Evolutionary conservation across 2,329 filamentous ascomycete genomes (phyloP).

Genomic region (Claviceps paspali): DNA sequence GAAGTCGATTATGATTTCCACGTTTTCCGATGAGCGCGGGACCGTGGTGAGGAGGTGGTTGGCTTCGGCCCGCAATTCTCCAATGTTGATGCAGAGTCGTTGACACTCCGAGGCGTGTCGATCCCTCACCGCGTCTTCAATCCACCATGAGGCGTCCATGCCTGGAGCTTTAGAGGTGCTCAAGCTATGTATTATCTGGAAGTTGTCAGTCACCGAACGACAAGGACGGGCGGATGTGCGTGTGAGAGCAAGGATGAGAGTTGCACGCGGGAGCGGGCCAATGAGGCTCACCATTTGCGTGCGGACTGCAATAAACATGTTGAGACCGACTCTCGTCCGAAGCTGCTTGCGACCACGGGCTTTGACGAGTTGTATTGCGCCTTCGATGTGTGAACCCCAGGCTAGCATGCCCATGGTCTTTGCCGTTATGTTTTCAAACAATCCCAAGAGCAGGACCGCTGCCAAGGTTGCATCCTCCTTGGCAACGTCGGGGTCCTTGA

Average conservation of each 20-base stretch:
- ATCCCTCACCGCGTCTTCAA: constrained; percentile 35
- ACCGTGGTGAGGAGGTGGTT: constrained; percentile 32
- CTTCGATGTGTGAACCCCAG: constrained; percentile 50
- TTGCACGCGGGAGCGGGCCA: neutral
- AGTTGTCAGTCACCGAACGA: constrained; percentile 2
- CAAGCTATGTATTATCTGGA: constrained; percentile 41
- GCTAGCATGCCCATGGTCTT: constrained; percentile 38
- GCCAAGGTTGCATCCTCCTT: constrained; percentile 43
- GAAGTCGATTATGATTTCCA: constrained; percentile 33
- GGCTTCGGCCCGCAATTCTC: constrained; percentile 39
- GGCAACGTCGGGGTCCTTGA: constrained; percentile 33
- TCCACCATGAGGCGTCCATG: constrained; percentile 46
- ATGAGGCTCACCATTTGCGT: constrained; percentile 37
- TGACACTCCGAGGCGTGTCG: constrained; percentile 32
- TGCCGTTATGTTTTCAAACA: constrained; percentile 46
- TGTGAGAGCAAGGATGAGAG: neutral
- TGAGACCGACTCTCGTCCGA: constrained; percentile 34
- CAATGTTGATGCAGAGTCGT: constrained; percentile 35
- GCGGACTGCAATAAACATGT: constrained; percentile 43
- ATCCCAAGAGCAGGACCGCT: constrained; percentile 41
- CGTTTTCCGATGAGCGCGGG: constrained; percentile 31
- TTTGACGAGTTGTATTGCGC: constrained; percentile 45
- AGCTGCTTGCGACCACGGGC: constrained; percentile 40
- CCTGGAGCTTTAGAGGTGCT: constrained; percentile 34
- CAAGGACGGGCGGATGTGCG: neutral